Conservation (phyloP, 352 stramenopile species). For the Pythium plurisporium region DNA sequence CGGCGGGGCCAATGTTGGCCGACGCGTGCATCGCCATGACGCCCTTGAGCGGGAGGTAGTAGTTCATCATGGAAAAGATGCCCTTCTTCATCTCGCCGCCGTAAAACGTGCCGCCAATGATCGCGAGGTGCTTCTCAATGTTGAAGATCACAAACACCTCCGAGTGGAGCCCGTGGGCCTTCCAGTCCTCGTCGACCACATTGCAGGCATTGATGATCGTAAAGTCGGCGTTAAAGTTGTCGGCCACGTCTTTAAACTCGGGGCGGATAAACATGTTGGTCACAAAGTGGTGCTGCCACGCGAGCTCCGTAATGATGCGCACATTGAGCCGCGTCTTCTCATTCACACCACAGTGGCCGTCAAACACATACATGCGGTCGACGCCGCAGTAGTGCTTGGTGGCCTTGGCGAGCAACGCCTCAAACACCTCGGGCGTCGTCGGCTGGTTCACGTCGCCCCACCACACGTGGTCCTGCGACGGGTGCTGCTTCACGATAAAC, state of each 20-base stretch:
- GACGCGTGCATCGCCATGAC: conserved; percentile 64
- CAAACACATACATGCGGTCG: conserved; percentile 60
- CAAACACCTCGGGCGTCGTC: conserved; percentile 48
- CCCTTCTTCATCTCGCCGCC: conserved; percentile 72
- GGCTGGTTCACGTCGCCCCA: conserved; percentile 58
- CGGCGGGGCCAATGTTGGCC: conserved; percentile 46
- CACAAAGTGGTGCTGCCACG: conserved; percentile 65
- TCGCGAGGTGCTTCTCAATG: conserved; percentile 56
- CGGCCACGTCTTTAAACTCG: conserved; percentile 45
- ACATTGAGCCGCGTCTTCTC: conserved; percentile 54
- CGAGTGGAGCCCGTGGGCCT: conserved; percentile 46
- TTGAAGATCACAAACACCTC: conserved; percentile 67
- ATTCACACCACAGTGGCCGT: conserved; percentile 59
- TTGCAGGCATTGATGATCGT: conserved; percentile 71
- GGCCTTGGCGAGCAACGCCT: conserved; percentile 39
- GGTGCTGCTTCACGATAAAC: conserved; percentile 53
- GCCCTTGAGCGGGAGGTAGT: conserved; percentile 51
- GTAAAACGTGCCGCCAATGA: conserved; percentile 66
- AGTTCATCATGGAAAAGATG: conserved; percentile 74
- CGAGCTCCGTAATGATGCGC: conserved; percentile 52
- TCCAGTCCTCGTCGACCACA: conserved; percentile 51
- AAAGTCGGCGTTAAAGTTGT: conserved; percentile 46
- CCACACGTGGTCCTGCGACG: conserved; percentile 44
- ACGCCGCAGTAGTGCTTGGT: conserved; percentile 45
- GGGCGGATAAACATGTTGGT: conserved; percentile 73